phyloP scores from a whole-genome alignment of 805 yeast genomes.

The Kuraishia capsulata region DNA sequence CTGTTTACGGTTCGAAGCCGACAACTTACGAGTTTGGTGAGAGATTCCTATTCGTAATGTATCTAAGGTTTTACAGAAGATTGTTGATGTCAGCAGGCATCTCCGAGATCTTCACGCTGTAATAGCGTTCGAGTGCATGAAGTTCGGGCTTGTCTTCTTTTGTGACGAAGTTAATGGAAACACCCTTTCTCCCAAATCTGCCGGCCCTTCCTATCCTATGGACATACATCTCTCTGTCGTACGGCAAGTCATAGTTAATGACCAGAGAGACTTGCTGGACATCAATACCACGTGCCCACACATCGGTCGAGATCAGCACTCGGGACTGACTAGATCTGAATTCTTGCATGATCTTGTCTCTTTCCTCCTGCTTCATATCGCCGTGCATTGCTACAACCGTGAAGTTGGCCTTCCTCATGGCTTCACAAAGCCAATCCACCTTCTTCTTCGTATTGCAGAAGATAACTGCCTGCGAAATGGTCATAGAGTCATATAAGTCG shows the following conservation, averaged over 20 bases:
- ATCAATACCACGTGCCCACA: constrained; percentile 96
- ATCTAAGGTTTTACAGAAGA: constrained; percentile 7
- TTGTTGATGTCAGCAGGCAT: constrained; percentile 66
- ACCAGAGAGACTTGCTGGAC: constrained; percentile 96
- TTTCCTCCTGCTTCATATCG: constrained; percentile 88
- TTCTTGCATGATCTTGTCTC: constrained; percentile 93
- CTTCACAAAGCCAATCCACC: constrained; percentile 81
- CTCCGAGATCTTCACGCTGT: constrained; percentile 83
- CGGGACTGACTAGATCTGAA: constrained; percentile 92
- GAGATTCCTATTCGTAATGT: constrained; percentile 6
- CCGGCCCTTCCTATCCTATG: constrained; percentile 99
- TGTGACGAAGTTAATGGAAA: constrained; percentile 90
- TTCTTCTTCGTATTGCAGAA: constrained; percentile 94
- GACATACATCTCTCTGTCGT: constrained; percentile 85
- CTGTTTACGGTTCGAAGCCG: constrained; percentile 13
- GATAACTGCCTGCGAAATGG: constrained; percentile 95
- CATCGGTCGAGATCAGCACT: constrained; percentile 87
- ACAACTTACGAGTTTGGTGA: constrained; percentile 7
- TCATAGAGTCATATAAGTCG: constrained; percentile 89
- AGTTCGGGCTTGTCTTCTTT: constrained; percentile 63
- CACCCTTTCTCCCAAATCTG: constrained; percentile 98
- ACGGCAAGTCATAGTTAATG: constrained; percentile 88
- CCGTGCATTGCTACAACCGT: constrained; percentile 95
- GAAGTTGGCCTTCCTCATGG: constrained; percentile 70
- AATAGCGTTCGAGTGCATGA: constrained; percentile 83